Evolutionary conservation across 257 asterid genomes (phyloP).

Genomic region (Nicotiana benthamiana): DNA sequence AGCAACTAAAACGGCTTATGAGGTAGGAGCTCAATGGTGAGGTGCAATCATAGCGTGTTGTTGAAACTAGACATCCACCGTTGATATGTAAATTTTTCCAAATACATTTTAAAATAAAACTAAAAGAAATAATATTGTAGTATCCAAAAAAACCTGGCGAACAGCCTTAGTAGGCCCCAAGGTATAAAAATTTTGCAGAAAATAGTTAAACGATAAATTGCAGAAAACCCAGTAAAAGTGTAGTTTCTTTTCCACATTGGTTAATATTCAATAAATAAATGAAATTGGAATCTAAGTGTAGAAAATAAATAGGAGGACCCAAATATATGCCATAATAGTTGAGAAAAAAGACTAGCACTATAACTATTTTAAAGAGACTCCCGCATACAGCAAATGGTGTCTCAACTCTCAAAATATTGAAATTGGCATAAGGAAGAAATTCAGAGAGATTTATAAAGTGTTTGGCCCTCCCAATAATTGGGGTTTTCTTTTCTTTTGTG

Average conservation of each 20-base stretch:
- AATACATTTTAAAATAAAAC: background rate
- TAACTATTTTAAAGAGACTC: background rate
- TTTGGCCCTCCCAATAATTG: constrained; percentile 40
- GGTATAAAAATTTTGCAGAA: background rate
- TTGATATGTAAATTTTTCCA: background rate
- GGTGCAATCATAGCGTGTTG: background rate
- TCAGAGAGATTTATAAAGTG: constrained; percentile 52
- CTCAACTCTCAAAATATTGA: background rate
- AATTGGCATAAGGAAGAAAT: constrained; percentile 17
- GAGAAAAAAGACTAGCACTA: constrained; percentile 9
- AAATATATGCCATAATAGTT: constrained; percentile 45
- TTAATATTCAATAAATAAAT: background rate
- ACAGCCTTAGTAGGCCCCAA: background rate
- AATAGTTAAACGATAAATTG: background rate
- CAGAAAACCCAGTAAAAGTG: background rate
- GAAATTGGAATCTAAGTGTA: background rate
- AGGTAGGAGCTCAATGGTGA: too few relatives aligned
- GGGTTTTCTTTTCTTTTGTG: too few relatives aligned
- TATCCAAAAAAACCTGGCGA: background rate
- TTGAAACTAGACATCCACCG: background rate
- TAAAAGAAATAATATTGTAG: background rate
- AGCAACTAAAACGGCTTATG: too few relatives aligned
- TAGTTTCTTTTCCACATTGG: constrained; percentile 5
- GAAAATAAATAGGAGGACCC: constrained; percentile 1
- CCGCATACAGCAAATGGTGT: background rate